Evolutionary conservation across 2,329 filamentous ascomycete genomes (phyloP), one percentile per base, ranked within the genome.

Genomic region (Fusarium sp.): DNA sequence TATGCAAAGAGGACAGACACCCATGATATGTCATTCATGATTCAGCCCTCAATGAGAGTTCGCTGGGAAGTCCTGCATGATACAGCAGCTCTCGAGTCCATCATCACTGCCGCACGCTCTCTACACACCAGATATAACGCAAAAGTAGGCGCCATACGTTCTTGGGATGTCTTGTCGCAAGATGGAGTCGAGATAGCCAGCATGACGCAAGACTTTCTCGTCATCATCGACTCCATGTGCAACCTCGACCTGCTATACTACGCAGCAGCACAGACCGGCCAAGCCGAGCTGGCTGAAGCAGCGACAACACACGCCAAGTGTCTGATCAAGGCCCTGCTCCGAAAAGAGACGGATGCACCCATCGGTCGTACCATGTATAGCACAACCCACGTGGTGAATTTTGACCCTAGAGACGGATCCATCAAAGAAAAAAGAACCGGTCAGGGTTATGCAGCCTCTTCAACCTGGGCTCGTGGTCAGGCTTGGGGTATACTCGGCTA

Each of bases 11-110:
- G 78, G 5, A 82, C 75, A 4, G 80, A 83, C 49, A 84, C 82
- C 0, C 82, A 84, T 50, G 82, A 84, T 44, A 77, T 85, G 72
- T 80, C 79, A 0, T 84, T 84, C 60, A 83, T 84, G 62, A 79
- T 84, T 4, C 76, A 80, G 19, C 81, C 81, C 0, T 78, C 78
- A 1, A 72, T 82, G 47, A 79, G 78, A 33, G 77, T 77, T 13
- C 75, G 79, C 4, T 84, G 80, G 78, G 79, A 82, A 33, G 70
- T 82, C 6, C 73, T 76, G 0, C 73, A 75, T 0, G 76, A 80
- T 37, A 42, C 58, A 3, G 51, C 72, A 19, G 79, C 78, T 23
- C 61, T 80, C 1, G 65, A 76, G 1, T 74, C 75, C 10, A 72
- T 83, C 7, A 57, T 79, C 2, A 76, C 74, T 6, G 81, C 81